phyloP scores from a whole-genome alignment of 2,329 filamentous ascomycete species.

The Akanthomyces uredinophilus region DNA sequence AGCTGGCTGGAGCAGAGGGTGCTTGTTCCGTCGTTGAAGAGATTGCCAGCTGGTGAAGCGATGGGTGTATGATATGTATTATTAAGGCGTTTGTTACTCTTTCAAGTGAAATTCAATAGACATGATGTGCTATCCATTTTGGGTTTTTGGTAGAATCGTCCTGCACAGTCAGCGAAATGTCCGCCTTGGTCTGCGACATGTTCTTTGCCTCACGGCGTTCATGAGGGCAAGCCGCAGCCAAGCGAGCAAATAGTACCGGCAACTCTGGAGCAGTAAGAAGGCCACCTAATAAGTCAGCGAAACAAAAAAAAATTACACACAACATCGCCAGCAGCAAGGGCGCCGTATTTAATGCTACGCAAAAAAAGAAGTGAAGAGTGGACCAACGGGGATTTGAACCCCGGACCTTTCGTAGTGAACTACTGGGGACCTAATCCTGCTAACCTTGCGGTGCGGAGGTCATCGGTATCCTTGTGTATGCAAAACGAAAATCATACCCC shows the following conservation, averaged over 20 bases:
- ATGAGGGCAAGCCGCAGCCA: too few relatives aligned
- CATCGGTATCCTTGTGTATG: conserved; percentile 14
- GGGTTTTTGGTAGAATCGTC: too few relatives aligned
- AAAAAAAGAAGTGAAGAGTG: neutral
- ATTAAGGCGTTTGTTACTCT: too few relatives aligned
- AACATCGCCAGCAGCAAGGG: too few relatives aligned
- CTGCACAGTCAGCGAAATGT: too few relatives aligned
- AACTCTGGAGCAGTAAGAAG: too few relatives aligned
- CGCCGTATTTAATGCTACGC: neutral
- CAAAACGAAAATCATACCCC: conserved; percentile 16
- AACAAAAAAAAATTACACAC: neutral
- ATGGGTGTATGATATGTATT: too few relatives aligned
- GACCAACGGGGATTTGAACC: conserved; percentile 16
- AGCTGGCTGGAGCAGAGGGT: neutral
- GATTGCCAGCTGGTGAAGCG: neutral
- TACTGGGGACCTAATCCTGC: conserved; percentile 13
- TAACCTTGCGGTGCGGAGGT: conserved; percentile 14
- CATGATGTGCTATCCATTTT: too few relatives aligned
- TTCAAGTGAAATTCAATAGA: too few relatives aligned
- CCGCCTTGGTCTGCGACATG: too few relatives aligned
- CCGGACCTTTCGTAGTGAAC: conserved; percentile 15
- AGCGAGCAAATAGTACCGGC: too few relatives aligned
- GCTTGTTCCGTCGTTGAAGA: neutral
- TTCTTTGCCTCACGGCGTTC: too few relatives aligned
- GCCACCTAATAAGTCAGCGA: neutral